Evolutionary conservation across 495 filamentous ascomycete genomes (phyloP), one percentile per base, ranked within the genome.

Genomic region (Entonaema liquescens): DNA sequence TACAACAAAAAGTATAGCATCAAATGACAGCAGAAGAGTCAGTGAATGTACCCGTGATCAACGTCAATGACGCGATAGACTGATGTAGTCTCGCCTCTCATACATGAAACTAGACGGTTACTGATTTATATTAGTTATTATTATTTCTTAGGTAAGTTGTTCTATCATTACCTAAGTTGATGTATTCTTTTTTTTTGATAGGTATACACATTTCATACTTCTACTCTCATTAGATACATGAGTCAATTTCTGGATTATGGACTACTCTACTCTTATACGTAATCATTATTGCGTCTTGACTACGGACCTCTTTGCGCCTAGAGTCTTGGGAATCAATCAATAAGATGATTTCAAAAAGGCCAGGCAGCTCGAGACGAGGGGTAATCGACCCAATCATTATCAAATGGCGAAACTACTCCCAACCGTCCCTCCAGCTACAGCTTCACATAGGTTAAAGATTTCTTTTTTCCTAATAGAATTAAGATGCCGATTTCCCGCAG

Each of bases 21-120:
- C 42, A 47, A 47, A 47, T 47, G 42, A 47, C 42, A 47, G 17
- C 49, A 28, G 15, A 29, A n/a, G 49, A 53, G 49, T 53, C 49
- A 53, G 15, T 19, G 2, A 15, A 17, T 29, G 23, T 2, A 53
- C 49, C 49, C 25, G 25, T 53, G 49, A 53, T 53, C 49, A 53
- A 28, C 49, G 2, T 13, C 49, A 28, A 53, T 53, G 49, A 53
- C 49, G 49, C 49, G 49, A 52, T 52, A 52, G 11, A 52, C 5
- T 26, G 5, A 23, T 52, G 25, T 28, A 52, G 49, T 52, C 23
- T 52, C 49, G 13, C 2, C 26, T 52, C 49, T 52, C 11, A 52
- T 52, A 26, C 49, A 49, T 12, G 19, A 49, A 23, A 19, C n/a
- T 47, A 21, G n/a, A n/a, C n/a, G n/a, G n/a, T n/a, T n/a, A n/a